Percentiles rank a stretch among this genome's conserved stretches.
Evolutionary conservation across 2,329 filamentous ascomycete species (phyloP).

Genomic region (Lithohypha guttulata): DNA sequence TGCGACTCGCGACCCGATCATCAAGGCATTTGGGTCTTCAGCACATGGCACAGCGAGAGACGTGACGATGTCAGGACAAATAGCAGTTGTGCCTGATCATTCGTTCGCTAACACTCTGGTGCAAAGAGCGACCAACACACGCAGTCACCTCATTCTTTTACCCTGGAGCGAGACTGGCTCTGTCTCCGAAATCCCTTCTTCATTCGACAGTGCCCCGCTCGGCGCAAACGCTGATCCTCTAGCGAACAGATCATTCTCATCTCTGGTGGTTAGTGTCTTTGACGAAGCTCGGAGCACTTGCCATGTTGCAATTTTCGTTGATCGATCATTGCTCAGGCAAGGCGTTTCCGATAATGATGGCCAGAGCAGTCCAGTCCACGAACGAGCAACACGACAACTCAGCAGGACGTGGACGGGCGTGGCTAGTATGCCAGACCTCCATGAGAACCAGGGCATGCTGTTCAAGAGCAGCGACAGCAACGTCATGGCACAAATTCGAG

Average conservation of each 20-base stretch:
- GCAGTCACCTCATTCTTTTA: constrained; percentile 65
- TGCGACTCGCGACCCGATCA: constrained; percentile 64
- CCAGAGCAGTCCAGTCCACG: constrained; percentile 16
- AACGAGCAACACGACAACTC: constrained; percentile 30
- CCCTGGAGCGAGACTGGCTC: constrained; percentile 82
- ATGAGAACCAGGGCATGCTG: constrained; percentile 12
- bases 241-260: constrained; percentile 46
- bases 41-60: constrained; percentile 72
- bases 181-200: constrained; percentile 53
- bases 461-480: constrained; percentile 27
- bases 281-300: constrained; percentile 45
- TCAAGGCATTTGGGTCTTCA: constrained; percentile 85
- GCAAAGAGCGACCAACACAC: constrained; percentile 57
- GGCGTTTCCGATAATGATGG: neutral
- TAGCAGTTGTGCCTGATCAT: constrained; percentile 65
- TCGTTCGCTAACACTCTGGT: constrained; percentile 70
- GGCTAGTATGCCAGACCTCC: constrained; percentile 38
- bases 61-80: constrained; percentile 68
- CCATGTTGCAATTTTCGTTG: constrained; percentile 69
- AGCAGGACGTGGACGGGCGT: constrained; percentile 43
- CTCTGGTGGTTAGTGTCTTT: constrained; percentile 40
- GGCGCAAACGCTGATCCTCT: constrained; percentile 32
- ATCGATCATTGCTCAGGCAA: constrained; percentile 29
- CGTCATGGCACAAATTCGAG: constrained; percentile 57
- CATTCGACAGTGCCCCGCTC: constrained; percentile 16